Evolutionary conservation across 2,329 filamentous ascomycete species (phyloP).

Genomic region (Trichophyton verrucosum): DNA sequence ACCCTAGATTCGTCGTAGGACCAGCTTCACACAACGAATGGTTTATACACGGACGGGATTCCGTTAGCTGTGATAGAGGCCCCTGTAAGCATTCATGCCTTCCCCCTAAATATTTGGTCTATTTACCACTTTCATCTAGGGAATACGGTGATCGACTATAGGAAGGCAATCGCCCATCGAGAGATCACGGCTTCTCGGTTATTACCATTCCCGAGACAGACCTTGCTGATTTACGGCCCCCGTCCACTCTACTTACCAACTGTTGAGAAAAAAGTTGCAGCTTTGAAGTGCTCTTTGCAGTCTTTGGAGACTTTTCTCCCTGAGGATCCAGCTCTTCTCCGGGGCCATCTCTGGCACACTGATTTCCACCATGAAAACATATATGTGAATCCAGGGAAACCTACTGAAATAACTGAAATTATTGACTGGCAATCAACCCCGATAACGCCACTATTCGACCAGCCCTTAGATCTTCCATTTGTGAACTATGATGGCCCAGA

Average conservation of each 20-base stretch:
- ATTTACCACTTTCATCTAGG: slow-evolving; percentile 12
- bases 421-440: slow-evolving; percentile 25
- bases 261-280: slow-evolving; percentile 18
- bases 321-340: slow-evolving; percentile 13
- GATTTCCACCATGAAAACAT: slow-evolving; percentile 23
- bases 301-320: slow-evolving; percentile 18
- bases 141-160: slow-evolving; percentile 17
- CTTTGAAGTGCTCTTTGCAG: slow-evolving; percentile 18
- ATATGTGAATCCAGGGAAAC: slow-evolving; percentile 23
- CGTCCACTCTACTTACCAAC: slow-evolving; percentile 19
- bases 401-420: slow-evolving; percentile 18
- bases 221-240: slow-evolving; percentile 21
- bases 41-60: slow-evolving; percentile 17
- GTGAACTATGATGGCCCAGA: slow-evolving; percentile 17
- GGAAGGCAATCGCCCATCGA: slow-evolving; percentile 18
- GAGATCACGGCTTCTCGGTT: slow-evolving; percentile 17
- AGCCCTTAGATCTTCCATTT: slow-evolving; percentile 20
- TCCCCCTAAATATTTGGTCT: slow-evolving; percentile 6
- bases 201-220: slow-evolving; percentile 16
- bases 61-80: slow-evolving; percentile 16
- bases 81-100: slow-evolving; percentile 16
- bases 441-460: slow-evolving; percentile 21
- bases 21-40: slow-evolving; percentile 20
- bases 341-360: slow-evolving; percentile 17
- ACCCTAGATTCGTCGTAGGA: slow-evolving; percentile 19